Percentiles rank a stretch among this genome's conserved stretches.
These are phyloP conservation scores for Diaporthe australafricana DNA, from an alignment of 2,329 filamentous ascomycete species.

Conservation along the genomic window DNA sequence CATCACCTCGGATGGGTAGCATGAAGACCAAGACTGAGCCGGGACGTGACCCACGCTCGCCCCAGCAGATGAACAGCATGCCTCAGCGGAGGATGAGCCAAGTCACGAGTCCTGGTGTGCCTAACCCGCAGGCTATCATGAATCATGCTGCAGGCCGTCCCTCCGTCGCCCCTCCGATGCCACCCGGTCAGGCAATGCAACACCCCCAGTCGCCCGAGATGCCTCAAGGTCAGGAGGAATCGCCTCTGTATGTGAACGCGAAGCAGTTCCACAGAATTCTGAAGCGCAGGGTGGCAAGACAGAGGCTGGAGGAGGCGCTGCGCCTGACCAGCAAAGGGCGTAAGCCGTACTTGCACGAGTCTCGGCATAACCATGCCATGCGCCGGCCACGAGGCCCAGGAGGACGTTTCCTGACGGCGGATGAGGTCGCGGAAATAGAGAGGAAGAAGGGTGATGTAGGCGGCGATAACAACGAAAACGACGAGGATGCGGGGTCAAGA, in stretches of 20 bases:
- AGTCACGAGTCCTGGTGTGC: conserved; percentile 79
- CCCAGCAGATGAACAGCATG: conserved; percentile 75
- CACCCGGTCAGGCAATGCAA: conserved; percentile 73
- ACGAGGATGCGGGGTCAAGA: conserved; percentile 46
- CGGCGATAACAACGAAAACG: conserved; percentile 51
- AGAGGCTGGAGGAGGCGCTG: conserved; percentile 92
- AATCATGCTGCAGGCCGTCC: conserved; percentile 69
- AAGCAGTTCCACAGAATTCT: conserved; percentile 99
- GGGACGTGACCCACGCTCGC: conserved; percentile 77
- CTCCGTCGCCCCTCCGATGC: conserved; percentile 68
- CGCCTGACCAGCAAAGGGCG: conserved; percentile 93
- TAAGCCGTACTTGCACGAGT: conserved; percentile 97
- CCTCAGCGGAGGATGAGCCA: conserved; percentile 77
- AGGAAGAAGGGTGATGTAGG: conserved; percentile 62
- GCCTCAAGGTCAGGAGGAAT: conserved; percentile 82
- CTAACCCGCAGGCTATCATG: conserved; percentile 81
- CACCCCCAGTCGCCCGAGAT: conserved; percentile 84
- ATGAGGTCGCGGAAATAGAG: conserved; percentile 93
- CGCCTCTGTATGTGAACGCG: conserved; percentile 96
- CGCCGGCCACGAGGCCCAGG: conserved; percentile 91
- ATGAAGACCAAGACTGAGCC: conserved; percentile 76
- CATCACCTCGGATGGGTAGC: conserved; percentile 81
- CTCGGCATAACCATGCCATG: conserved; percentile 98
- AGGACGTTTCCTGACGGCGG: conserved; percentile 94
- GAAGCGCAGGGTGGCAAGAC: conserved; percentile 91